Conservation (phyloP, 805 yeast genomes). For the Priceomyces melissophilus region DNA sequence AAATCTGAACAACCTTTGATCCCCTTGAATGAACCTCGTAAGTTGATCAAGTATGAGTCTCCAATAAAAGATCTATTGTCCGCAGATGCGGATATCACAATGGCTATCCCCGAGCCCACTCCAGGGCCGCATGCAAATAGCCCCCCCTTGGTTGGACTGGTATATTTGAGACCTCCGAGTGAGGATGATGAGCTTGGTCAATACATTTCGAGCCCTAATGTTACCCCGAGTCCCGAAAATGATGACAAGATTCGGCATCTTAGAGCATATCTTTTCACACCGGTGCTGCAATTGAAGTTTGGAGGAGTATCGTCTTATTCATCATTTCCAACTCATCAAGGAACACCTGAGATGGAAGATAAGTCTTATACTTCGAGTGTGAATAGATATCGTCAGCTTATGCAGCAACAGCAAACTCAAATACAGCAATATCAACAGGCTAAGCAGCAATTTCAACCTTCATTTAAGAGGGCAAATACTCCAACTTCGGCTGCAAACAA, state of each 20-base stretch:
- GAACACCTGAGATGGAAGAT: constrained; percentile 7
- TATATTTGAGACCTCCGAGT: constrained; percentile 71
- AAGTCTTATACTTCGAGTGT: constrained; percentile 10
- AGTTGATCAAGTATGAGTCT: constrained; percentile 72
- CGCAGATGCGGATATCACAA: constrained; percentile 64
- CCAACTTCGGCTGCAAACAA: constrained; percentile 7
- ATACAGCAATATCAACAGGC: constrained; percentile 16
- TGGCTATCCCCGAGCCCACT: constrained; percentile 78
- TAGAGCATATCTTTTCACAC: constrained; percentile 42
- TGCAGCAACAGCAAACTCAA: constrained; percentile 16
- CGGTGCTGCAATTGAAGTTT: constrained; percentile 41
- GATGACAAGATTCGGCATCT: constrained; percentile 35
- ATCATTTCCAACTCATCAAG: constrained; percentile 8
- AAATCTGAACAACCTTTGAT: constrained; percentile 71
- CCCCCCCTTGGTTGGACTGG: constrained; percentile 94
- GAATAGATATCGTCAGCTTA: constrained; percentile 10
- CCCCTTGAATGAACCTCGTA: constrained; percentile 64
- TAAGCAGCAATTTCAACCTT: constrained; percentile 10
- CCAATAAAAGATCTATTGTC: constrained; percentile 80
- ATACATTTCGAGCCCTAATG: constrained; percentile 45
- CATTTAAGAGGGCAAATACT: constrained; percentile 12
- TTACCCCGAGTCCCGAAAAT: constrained; percentile 34
- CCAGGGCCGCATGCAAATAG: constrained; percentile 75
- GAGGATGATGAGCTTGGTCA: constrained; percentile 83
- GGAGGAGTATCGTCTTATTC: constrained; percentile 24